These are phyloP conservation scores for Podosphaera fusca DNA, from an alignment of 2,329 filamentous ascomycete species.

Conservation along the genomic window DNA sequence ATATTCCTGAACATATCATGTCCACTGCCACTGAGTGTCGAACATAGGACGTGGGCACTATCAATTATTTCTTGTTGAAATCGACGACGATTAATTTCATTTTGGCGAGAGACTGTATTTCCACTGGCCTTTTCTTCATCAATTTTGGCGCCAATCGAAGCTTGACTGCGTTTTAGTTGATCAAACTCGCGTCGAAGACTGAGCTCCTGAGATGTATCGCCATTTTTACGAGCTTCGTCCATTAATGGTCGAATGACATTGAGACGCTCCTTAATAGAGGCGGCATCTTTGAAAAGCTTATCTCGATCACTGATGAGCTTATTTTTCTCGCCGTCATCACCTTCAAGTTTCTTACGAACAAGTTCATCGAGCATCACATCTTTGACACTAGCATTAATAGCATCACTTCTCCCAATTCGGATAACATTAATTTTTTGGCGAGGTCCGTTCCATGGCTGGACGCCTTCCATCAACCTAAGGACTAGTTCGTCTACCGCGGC, in stretches of 20 bases:
- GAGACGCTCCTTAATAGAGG: conserved; percentile 53
- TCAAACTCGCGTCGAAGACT: conserved; percentile 57
- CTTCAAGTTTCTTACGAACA: conserved; percentile 49
- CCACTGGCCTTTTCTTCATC: conserved; percentile 73
- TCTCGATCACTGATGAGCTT: conserved; percentile 26
- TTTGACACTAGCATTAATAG: conserved; percentile 68
- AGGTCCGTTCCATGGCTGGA: conserved; percentile 54
- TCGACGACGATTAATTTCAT: conserved; percentile 61
- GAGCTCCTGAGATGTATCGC: conserved; percentile 24
- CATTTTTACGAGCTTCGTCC: conserved; percentile 37
- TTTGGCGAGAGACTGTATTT: conserved; percentile 58
- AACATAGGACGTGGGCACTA: conserved; percentile 77
- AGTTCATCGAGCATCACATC: conserved; percentile 89
- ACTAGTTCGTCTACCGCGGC: conserved; percentile 93
- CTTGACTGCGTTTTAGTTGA: conserved; percentile 52
- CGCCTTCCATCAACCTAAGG: conserved; percentile 67
- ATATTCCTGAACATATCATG: conserved; percentile 94
- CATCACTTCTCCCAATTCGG: conserved; percentile 73
- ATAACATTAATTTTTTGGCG: conserved; percentile 64
- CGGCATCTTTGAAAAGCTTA: conserved; percentile 38
- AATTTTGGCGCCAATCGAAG: conserved; percentile 55
- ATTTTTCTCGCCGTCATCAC: conserved; percentile 34
- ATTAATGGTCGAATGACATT: conserved; percentile 47
- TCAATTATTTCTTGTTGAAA: conserved; percentile 83
- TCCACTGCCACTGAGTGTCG: conserved; percentile 82